Evolutionary conservation across 305 asterid species (phyloP), one percentile per base, ranked within the genome.

Genomic region (Fraxinus paxiana): DNA sequence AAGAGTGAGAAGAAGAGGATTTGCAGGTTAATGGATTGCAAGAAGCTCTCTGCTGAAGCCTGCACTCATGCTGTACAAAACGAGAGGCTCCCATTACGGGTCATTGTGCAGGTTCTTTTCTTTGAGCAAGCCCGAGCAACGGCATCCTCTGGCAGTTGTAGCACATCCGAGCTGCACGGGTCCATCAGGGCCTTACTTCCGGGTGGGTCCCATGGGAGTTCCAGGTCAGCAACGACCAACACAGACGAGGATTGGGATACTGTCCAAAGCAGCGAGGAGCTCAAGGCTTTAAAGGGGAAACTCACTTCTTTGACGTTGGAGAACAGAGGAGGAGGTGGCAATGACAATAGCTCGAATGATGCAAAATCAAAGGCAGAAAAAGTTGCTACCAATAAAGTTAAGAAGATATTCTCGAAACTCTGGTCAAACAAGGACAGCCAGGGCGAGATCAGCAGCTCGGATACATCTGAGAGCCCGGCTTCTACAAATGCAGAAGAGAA

Each of bases 61-160:
- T 90, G 97, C 75, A 79, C 88, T 9, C 98, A 94, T 37, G 98
- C 92, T 0, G 97, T 90, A 56, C 97, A n/a, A n/a, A n/a, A n/a
- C n/a, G n/a, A n/a, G n/a, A n/a, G n/a, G 83, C 91, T 94, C 18
- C 98, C 97, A 0, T 30, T 92, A 82, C 90, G 98, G 6, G 89
- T 91, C 4, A 92, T 92, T 13, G 95, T 94, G 87, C 97, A 93
- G 88, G 92, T 93, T 67, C 88, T 92, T 13, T 92, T 90, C 93
- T 93, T 92, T 26, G 96, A 92, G 90, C 94, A 92, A 46, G 81
- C 87, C 71, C 85, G 93, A 83, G 87, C 90, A 18, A 78, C 88
- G 3, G 70, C 90, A 35, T 79, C 87, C 13, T 81, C 88, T 0
- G 86, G 89, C 43, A 89, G 90, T n/a, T 56, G 82, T 73, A 88